These are phyloP conservation scores for Fistulifera pelliculosa DNA, from an alignment of 108 stramenopile genomes.

Conservation along the genomic window DNA sequence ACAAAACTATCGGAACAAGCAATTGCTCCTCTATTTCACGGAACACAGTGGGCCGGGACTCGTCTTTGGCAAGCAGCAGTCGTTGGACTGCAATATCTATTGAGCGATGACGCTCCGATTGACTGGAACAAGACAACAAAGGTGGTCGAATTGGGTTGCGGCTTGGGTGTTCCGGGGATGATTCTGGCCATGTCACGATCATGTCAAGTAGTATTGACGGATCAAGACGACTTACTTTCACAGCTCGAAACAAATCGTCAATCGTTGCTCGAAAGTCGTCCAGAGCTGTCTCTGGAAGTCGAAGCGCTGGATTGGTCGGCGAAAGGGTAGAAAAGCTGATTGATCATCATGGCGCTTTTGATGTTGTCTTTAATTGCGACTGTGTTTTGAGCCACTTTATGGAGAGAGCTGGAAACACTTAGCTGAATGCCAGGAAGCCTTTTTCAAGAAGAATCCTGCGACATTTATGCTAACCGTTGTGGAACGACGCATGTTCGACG, in stretches of 20 bases:
- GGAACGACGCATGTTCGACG: slow-evolving; percentile 63
- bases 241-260: slow-evolving; percentile 51
- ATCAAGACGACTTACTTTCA: slow-evolving; percentile 47
- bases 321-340: slow-evolving; percentile 2
- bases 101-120: slow-evolving; percentile 2
- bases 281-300: slow-evolving; percentile 6
- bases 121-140: slow-evolving; percentile 1
- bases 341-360: slow-evolving; percentile 23
- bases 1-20: slow-evolving; percentile 48
- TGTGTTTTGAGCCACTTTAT: slow-evolving; percentile 83
- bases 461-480: slow-evolving; percentile 56
- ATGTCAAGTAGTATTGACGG: slow-evolving; percentile 50
- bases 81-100: slow-evolving; percentile 50
- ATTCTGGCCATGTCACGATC: slow-evolving; percentile 30
- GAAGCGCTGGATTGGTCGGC: slow-evolving; percentile 14
- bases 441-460: slow-evolving; percentile 37
- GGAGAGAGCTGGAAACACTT: slow-evolving; percentile 61
- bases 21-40: slow-evolving; percentile 74
- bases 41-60: slow-evolving; percentile 83
- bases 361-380: slow-evolving; percentile 76
- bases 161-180: slow-evolving; percentile 81
- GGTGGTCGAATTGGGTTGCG: slow-evolving; percentile 74
- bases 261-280: neutral
- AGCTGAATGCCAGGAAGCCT: slow-evolving; percentile 52
- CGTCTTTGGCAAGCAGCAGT: slow-evolving; percentile 76